These are phyloP conservation scores for Vigna reflexopilosa DNA, from an alignment of 306 rosid species.

Conservation along the genomic window DNA sequence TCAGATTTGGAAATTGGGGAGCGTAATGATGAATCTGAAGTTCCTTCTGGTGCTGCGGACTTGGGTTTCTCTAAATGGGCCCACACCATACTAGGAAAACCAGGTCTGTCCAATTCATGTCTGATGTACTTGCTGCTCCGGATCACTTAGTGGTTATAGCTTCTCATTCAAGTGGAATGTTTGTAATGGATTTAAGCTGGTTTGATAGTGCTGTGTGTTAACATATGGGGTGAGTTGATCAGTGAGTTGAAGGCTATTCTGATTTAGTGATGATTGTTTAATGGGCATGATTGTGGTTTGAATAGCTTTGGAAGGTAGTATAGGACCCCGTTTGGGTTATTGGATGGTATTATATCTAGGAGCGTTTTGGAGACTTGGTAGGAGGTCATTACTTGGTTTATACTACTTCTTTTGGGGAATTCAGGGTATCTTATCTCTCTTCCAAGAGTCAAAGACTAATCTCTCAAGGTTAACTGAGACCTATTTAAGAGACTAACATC, in stretches of 20 bases:
- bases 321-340: not conserved
- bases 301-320: not conserved
- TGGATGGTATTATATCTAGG: not conserved
- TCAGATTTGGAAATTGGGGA: constrained; percentile 69
- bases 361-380: not conserved
- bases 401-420: not conserved
- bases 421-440: not conserved
- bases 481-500: not conserved
- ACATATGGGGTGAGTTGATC: not conserved
- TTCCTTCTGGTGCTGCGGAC: constrained; percentile 49
- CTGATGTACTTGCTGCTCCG: not conserved
- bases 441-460: not conserved
- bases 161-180: not conserved
- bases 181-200: not conserved
- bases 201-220: not conserved
- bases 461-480: not conserved
- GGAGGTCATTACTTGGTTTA: not conserved
- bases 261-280: not conserved
- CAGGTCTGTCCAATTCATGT: constrained; percentile 57
- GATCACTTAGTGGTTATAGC: not conserved
- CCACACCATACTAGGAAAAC: constrained; percentile 71
- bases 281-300: not conserved
- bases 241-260: not conserved
- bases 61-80: constrained; percentile 96
- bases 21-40: constrained; percentile 45